Conservation (phyloP, 257 asterid species). For the Anisodus acutangulus region DNA sequence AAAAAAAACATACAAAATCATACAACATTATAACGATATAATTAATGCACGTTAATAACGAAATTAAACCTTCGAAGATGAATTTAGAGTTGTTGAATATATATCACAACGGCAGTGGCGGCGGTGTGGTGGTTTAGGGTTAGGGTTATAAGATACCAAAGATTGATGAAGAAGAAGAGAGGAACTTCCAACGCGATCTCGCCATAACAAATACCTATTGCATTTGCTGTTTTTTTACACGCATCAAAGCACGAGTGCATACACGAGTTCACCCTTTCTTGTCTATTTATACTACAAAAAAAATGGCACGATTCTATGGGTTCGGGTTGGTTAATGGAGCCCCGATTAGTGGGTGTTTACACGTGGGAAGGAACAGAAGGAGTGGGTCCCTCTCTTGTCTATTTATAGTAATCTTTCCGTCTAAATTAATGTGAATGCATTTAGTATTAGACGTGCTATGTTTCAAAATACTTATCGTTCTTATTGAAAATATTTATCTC, state of each 20-base stretch:
- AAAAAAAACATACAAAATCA: neutral
- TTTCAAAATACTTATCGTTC: too few species aligned
- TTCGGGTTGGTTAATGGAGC: neutral
- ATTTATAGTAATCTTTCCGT: too few species aligned
- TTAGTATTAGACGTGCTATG: too few species aligned
- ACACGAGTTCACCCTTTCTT: constrained; percentile 51
- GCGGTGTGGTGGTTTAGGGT: constrained; percentile 30
- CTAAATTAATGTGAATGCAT: too few species aligned
- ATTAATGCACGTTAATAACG: neutral
- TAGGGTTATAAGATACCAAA: neutral
- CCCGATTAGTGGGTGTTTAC: too few species aligned
- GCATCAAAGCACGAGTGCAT: constrained; percentile 55
- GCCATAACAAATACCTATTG: constrained; percentile 49
- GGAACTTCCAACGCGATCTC: constrained; percentile 53
- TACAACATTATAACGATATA: constrained; percentile 15
- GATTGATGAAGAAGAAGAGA: constrained; percentile 27
- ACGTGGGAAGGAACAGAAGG: too few species aligned
- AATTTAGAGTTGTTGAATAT: neutral
- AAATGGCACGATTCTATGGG: too few species aligned
- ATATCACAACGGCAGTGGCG: neutral
- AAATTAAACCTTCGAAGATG: neutral
- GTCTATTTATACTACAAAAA: neutral
- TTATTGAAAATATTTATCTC: too few species aligned
- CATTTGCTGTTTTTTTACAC: constrained; percentile 56
- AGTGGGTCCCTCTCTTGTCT: too few species aligned